Evolutionary conservation across 306 rosid genomes (phyloP), one percentile per base, ranked within the genome.

Genomic region (Gynostemma pentaphyllum): DNA sequence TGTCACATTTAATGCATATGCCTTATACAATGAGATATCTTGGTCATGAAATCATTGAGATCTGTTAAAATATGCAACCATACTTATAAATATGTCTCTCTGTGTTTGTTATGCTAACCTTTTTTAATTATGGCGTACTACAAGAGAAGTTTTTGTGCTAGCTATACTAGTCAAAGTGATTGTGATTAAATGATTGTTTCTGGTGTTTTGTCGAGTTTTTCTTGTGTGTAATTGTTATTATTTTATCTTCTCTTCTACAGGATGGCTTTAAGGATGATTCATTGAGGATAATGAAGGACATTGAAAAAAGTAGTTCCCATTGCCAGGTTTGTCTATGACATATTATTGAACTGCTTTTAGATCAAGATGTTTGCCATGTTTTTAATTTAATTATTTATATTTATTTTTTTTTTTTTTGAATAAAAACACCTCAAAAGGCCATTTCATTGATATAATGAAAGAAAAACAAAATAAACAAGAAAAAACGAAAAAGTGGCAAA

Each of bases 211-310:
- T 30, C 24, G 16, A 1, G 62, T 14, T 4, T 14, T 28, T 32
- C 19, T 55, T 30, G 14, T 30, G 23, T 14, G 36, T 54, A 15
- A 23, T 48, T 32, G 15, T 32, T 69, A 32, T 48, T 2, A 26
- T 7, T 66, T 12, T 37, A 15, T 24, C 3, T n/a, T 37, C 28
- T 40, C 54, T 72, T 37, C 41, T 80, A 78, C 89, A 91, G 97
- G 97, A 85, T 72, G 96, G 97, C 56, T 87, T 91, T 72, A 69
- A 71, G 62, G 97, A 91, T 72, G 97, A 87, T 74, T 91, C 97
- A 16, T 70, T 90, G 76, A 80, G 85, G 76, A 87, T 90, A 76
- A 87, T 81, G 83, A 87, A 76, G 71, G 92, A 82, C 22, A 87
- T 84, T 54, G 83, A 80, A 62, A 87, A n/a, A 72, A 40, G 27